Evolutionary conservation across 345 rosid genomes (phyloP), one percentile per base, ranked within the genome.

Genomic region (Acer negundo): DNA sequence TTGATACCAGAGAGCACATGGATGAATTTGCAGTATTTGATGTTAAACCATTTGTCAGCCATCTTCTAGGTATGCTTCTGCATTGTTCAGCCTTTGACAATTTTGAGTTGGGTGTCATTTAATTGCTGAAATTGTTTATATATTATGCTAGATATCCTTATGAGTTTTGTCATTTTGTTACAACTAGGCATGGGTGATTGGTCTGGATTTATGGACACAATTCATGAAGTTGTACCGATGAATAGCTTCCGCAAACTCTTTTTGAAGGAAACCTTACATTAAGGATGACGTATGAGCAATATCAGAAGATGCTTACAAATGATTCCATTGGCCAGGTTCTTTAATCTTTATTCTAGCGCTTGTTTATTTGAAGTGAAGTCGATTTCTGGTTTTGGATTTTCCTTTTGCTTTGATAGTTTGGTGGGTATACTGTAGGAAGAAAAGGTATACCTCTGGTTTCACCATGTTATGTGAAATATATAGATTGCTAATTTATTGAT

Each of bases 151-250:
- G 31, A 56, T 28, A 2, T 28, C 31, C 31, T 28, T 26, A 28
- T 16, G 4, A 20, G 61, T 63, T 62, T 31, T 42, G 13, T 24
- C 23, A 15, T 67, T 38, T 20, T 13, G 42, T 65, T 76, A 51
- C 72, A 44, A 74, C 4, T 77, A 94, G 97, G 98, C 67, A 92
- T 90, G 98, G 98, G 93, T 75, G 95, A 94, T 81, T 96, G 90
- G 97, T 91, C 97, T 67, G 94, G 98, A 80, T 92, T 94, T 62
- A 87, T 92, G 96, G 97, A 96, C 85, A 94, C 90, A 85, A 91
- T 94, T 82, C 98, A 92, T 40, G 94, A 90, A 84, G 97, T 94
- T 75, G 98, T 94, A 80, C 97, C 98, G 7, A 90, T 88, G 94
- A 97, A 96, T 80, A 94, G 84, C 91, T 91, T 85, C 87, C 91